Conservation (phyloP, 2,329 filamentous ascomycete genomes). For the Didymella arachidicola region DNA sequence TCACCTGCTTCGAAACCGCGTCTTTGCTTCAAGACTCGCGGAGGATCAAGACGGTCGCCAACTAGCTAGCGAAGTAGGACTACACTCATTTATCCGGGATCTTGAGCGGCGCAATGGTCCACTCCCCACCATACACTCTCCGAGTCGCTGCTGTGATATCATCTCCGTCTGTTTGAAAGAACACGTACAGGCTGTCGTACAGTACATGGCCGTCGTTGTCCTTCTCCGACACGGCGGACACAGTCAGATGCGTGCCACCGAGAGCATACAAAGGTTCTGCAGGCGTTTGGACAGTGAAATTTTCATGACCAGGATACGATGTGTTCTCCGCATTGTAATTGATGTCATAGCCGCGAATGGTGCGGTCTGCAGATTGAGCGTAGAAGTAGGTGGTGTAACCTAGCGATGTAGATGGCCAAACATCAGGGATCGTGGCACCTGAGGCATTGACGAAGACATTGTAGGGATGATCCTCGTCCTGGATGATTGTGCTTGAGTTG, state of each 20-base stretch:
- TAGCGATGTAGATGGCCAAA: constrained; percentile 51
- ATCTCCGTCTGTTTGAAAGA: constrained; percentile 41
- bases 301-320: constrained; percentile 35
- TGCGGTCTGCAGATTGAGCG: constrained; percentile 48
- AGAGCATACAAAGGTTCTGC: constrained; percentile 43
- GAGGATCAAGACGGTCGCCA: not conserved
- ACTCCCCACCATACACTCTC: constrained; percentile 35
- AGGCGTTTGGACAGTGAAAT: constrained; percentile 45
- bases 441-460: constrained; percentile 50
- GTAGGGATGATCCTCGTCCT: constrained; percentile 49
- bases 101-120: constrained; percentile 36
- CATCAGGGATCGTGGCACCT: constrained; percentile 41
- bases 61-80: not conserved
- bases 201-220: constrained; percentile 26
- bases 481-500: constrained; percentile 28
- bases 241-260: constrained; percentile 52
- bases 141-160: constrained; percentile 44
- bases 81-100: constrained; percentile 34
- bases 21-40: not conserved
- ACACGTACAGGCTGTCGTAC: constrained; percentile 45
- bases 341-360: constrained; percentile 52
- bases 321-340: constrained; percentile 52
- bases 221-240: constrained; percentile 45
- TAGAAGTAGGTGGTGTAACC: constrained; percentile 56
- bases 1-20: not conserved